phyloP scores from a whole-genome alignment of 1,284 basidiomycete genomes.

The Boletus sp. region DNA sequence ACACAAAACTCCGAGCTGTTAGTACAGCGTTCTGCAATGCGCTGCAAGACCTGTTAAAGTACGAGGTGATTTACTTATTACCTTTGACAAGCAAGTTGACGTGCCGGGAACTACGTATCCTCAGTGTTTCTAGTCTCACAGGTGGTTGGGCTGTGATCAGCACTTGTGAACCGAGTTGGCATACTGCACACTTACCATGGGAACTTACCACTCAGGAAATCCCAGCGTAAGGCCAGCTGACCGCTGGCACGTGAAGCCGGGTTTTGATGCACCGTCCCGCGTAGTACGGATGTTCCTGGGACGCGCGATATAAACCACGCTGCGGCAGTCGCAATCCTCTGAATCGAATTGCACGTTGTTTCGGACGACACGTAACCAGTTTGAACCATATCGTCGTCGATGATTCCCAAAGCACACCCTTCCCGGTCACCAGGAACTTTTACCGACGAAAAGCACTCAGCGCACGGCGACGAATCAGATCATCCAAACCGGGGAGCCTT shows the following conservation, averaged over 20 bases:
- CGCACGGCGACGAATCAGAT: background rate
- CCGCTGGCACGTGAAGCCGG: background rate
- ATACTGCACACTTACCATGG: too few species aligned
- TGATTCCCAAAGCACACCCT: conserved; percentile 3
- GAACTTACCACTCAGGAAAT: too few species aligned
- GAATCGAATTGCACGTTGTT: background rate
- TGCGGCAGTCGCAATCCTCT: background rate
- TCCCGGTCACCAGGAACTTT: background rate
- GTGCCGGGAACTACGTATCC: too few species aligned
- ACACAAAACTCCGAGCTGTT: too few species aligned
- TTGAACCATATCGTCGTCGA: background rate
- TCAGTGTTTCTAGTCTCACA: too few species aligned
- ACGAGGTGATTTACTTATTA: too few species aligned
- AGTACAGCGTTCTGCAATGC: too few species aligned
- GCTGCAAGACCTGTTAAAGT: too few species aligned
- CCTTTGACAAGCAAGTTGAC: too few species aligned
- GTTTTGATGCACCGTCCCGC: background rate
- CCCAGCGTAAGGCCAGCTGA: too few species aligned
- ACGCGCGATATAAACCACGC: background rate
- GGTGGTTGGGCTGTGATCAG: too few species aligned
- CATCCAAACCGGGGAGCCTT: conserved; percentile 8
- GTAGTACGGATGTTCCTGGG: background rate
- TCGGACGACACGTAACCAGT: background rate
- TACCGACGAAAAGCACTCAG: conserved; percentile 1
- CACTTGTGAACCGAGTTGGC: too few species aligned